Evolutionary conservation across 202 grass and related monocot genomes (phyloP).

Genomic region (Musa balbisiana): DNA sequence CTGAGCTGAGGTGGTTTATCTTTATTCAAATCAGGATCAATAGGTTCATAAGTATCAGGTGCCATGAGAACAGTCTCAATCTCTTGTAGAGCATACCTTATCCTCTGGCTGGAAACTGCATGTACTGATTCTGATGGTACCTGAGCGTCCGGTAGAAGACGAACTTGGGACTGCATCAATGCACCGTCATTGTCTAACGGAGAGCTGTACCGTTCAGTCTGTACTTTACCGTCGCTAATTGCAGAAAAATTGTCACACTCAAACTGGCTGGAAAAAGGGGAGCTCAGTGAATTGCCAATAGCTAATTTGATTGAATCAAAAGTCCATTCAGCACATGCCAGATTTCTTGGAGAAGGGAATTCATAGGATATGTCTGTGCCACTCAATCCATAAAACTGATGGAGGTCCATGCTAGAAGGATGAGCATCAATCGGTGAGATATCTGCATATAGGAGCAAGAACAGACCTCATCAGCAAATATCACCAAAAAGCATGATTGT

Average conservation of each 20-base stretch:
- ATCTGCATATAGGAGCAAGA: slow-evolving; percentile 35
- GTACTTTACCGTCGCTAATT: slow-evolving; percentile 42
- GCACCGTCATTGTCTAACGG: slow-evolving; percentile 61
- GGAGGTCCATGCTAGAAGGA: slow-evolving; percentile 79
- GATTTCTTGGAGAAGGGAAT: slow-evolving; percentile 44
- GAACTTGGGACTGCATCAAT: slow-evolving; percentile 32
- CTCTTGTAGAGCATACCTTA: slow-evolving; percentile 73
- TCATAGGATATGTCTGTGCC: slow-evolving; percentile 43
- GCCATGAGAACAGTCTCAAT: slow-evolving; percentile 96
- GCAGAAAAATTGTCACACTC: slow-evolving; percentile 55
- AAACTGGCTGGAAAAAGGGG: slow-evolving; percentile 59
- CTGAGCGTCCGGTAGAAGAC: slow-evolving; percentile 29
- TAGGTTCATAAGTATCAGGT: slow-evolving; percentile 56
- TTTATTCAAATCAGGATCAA: slow-evolving; percentile 40
- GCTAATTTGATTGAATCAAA: slow-evolving; percentile 40
- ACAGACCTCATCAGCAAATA: slow-evolving; percentile 1
- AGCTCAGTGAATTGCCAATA: slow-evolving; percentile 59
- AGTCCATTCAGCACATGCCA: slow-evolving; percentile 40
- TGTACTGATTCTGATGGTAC: slow-evolving; percentile 39
- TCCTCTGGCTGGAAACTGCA: slow-evolving; percentile 56
- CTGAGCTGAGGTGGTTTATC: slow-evolving; percentile 43
- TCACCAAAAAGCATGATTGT: not conserved
- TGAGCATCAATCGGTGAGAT: slow-evolving; percentile 42
- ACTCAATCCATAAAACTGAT: slow-evolving; percentile 53
- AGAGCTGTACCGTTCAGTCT: slow-evolving; percentile 33